Base-by-base conservation (phyloP, 2,329 filamentous ascomycete species). In the Xylaria multiplex region DNA sequence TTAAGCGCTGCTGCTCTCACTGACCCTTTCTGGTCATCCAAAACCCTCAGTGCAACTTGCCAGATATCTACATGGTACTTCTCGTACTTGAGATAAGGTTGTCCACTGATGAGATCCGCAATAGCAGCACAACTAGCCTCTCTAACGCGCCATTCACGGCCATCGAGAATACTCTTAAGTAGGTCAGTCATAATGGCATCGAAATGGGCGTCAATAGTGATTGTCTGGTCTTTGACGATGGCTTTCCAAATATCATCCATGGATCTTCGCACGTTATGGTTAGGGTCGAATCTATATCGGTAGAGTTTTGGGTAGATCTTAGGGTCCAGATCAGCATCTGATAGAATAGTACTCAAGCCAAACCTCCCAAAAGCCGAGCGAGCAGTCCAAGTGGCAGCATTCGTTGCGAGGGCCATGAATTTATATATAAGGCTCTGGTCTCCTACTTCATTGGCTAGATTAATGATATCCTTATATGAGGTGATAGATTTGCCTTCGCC, bases 171-270 rank as follows among this genome's bases (percentile, higher is more conserved):
- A 75, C 91, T 96, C 71, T 89, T 90, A 37, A 99, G 83, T 6
- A 98, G 81, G 76, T 99, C 96, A 9, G 90, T 84, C 82, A 99
- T 91, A 73, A 99, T 98, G 8, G 88, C 88, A 70, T 97, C 91
- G 75, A 98, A 97, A 78, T 98, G 86, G 19, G 85, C 82, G 69
- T 96, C 90, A 49, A 98, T 87, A 0, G 91, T 92, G 0, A 86
- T 84, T 19, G 88, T 89, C 1, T 93, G 87, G 72, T 98, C 93
- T 75, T 96, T 97, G 60, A 98, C 93, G n/a, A 99, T 81, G 0
- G 95, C 91, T 73, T 92, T 94, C 96, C 96, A 99, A 70, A 99
- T 98, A 69, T 96, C 93, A 64, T 97, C 94, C 96, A 99, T 99
- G 0, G 95, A 97, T 54, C 90, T 86, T 76, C 95, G 93, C 13